Base-by-base conservation (phyloP, 1,139 yeast genomes). In the Trichomonascaceae sp. region DNA sequence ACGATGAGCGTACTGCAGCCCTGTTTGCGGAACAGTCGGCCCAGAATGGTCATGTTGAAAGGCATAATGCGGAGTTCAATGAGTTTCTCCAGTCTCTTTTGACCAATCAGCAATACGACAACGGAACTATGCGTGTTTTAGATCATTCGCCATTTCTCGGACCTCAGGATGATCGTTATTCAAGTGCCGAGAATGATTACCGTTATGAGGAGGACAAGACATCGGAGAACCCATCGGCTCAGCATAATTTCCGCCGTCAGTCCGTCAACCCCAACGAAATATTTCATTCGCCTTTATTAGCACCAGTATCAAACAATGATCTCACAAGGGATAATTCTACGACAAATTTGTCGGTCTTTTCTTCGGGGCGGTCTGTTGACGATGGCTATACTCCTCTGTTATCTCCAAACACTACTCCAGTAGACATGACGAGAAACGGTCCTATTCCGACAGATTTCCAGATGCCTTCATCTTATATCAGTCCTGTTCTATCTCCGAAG, bases 371-470 rank as follows among this genome's bases (percentile, higher is more conserved):
- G 36, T 48, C 50, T 50, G 45, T 52, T 18, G 61, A 60, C 22
- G 61, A 65, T 45, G 62, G 61, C 39, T 85, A 82, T 67, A 86
- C 95, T 0, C 95, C 95, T 0, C 73, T 87, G 52, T 80, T 85
- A 12, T 84, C 90, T 1, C 95, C 95, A 0, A 85, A 86, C 2
- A 83, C 80, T 22, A 82, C 87, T 1, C 90, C 91, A 0, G 64
- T 80, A 61, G 89, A 83, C 17, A 53, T 69, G 1, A 58, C 70
- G 55, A 55, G 57, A 43, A 56, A 57, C 43, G 50, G 57, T 13
- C 57, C 57, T 22, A 50, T 56, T 6, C 53, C 61, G 9, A 61
- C 63, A 3, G 71, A 66, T 36, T 64, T 66, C 47, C 56, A 60
- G n/a, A 65, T 66, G 62, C 69, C 66, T 47, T 66, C 62, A 50